phyloP scores from a whole-genome alignment of 1,284 basidiomycete species.

The Pseudozyma sp. region DNA sequence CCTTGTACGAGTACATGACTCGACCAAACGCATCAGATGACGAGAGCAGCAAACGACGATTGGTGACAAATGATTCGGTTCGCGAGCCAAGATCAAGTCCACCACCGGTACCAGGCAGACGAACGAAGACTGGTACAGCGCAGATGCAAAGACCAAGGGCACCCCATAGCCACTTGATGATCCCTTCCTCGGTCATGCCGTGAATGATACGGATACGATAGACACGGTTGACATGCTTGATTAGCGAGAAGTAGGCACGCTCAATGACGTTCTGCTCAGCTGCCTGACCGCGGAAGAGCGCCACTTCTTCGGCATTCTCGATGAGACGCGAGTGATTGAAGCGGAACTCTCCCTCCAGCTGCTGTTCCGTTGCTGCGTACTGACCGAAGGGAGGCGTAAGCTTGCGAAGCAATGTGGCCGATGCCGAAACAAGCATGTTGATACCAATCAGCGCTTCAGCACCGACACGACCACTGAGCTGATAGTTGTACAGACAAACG shows the following conservation, averaged over 20 bases:
- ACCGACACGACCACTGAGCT: slow-evolving; percentile 91
- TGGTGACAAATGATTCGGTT: slow-evolving; percentile 81
- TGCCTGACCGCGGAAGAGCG: slow-evolving; percentile 89
- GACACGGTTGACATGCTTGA: slow-evolving; percentile 89
- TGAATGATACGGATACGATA: slow-evolving; percentile 87
- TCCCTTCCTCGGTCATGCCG: slow-evolving; percentile 82
- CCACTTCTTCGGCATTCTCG: slow-evolving; percentile 92
- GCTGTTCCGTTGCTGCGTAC: slow-evolving; percentile 80
- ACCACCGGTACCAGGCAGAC: slow-evolving; percentile 76
- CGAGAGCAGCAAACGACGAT: slow-evolving; percentile 84
- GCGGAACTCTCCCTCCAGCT: slow-evolving; percentile 85
- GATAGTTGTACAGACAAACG: slow-evolving; percentile 93
- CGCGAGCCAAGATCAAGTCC: slow-evolving; percentile 64
- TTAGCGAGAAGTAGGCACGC: slow-evolving; percentile 85
- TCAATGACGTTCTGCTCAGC: slow-evolving; percentile 94
- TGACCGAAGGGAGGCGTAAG: slow-evolving; percentile 90
- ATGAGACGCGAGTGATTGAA: slow-evolving; percentile 93
- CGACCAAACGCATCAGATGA: slow-evolving; percentile 75
- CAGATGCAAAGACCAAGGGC: slow-evolving; percentile 91
- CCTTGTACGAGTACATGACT: slow-evolving; percentile 92
- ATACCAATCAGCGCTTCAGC: slow-evolving; percentile 90
- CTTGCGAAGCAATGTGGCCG: slow-evolving; percentile 57
- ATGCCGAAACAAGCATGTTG: slow-evolving; percentile 82
- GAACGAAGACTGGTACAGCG: slow-evolving; percentile 92
- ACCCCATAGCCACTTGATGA: slow-evolving; percentile 97